Evolutionary conservation across 805 yeast species (phyloP).

Genomic region (Hanseniaspora guilliermondii): DNA sequence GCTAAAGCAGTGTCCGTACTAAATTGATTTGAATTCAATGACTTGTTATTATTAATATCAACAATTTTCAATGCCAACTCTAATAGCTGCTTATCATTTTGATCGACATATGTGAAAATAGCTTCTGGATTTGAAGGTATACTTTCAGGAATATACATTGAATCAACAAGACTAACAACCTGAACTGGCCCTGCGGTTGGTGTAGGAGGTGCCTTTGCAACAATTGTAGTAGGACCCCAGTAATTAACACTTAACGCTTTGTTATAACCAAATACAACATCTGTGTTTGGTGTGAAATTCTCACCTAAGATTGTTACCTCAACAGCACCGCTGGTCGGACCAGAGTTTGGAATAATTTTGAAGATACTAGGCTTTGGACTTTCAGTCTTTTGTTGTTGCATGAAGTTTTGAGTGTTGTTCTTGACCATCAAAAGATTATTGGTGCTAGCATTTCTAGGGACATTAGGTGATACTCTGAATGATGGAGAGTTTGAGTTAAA

Average conservation of each 20-base stretch:
- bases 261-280: constrained; percentile 76
- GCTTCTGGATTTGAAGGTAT: constrained; percentile 22
- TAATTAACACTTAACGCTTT: constrained; percentile 77
- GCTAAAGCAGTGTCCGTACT: constrained; percentile 71
- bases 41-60: constrained; percentile 48
- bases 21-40: not conserved
- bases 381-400: constrained; percentile 11
- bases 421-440: not conserved
- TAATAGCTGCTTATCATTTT: constrained; percentile 85
- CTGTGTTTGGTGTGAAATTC: constrained; percentile 70
- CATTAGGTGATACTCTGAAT: not conserved
- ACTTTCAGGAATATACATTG: constrained; percentile 24
- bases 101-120: constrained; percentile 84
- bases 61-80: constrained; percentile 94
- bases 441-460: not conserved
- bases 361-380: constrained; percentile 46
- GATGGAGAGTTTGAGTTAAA: constrained; percentile 11
- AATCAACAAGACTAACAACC: constrained; percentile 63
- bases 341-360: constrained; percentile 87
- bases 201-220: constrained; percentile 88
- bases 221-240: constrained; percentile 91
- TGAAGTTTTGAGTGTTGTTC: not conserved
- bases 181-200: constrained; percentile 73
- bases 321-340: constrained; percentile 91
- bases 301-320: constrained; percentile 85